These are phyloP conservation scores for Neurospora sp. DNA, from an alignment of 495 filamentous ascomycete species.

Conservation along the genomic window DNA sequence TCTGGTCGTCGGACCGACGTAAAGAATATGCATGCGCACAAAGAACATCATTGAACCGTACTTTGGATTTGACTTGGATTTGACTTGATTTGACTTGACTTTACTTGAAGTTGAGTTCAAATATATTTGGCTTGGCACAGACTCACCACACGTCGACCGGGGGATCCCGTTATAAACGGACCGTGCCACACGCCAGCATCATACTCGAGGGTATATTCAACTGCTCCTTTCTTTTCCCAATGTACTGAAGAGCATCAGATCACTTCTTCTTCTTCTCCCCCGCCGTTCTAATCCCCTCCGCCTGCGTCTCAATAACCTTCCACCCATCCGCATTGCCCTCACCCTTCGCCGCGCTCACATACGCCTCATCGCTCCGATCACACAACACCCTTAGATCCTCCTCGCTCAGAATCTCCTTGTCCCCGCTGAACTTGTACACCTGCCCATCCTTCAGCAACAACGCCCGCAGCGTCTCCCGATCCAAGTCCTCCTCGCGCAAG, in stretches of 20 bases:
- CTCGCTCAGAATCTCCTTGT: conserved; percentile 59
- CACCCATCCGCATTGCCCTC: conserved; percentile 53
- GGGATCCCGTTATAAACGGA: no score
- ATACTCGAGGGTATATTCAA: neutral
- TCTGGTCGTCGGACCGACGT: neutral
- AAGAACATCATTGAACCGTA: neutral
- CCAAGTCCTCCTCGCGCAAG: conserved; percentile 32
- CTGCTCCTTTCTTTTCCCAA: neutral
- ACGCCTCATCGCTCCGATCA: conserved; percentile 80
- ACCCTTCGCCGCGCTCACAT: conserved; percentile 65
- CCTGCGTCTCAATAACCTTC: conserved; percentile 55
- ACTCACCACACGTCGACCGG: neutral
- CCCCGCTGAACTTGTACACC: conserved; percentile 46
- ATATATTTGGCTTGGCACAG: neutral
- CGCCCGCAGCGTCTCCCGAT: conserved; percentile 48
- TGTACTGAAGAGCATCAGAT: neutral
- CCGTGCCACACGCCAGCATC: no score
- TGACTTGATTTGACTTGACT: neutral
- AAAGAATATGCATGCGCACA: neutral
- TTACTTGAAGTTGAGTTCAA: neutral
- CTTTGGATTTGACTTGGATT: neutral
- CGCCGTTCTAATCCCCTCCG: conserved; percentile 31
- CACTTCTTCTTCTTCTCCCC: conserved; percentile 1
- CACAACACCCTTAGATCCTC: conserved; percentile 68
- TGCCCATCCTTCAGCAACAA: conserved; percentile 56